phyloP scores from a whole-genome alignment of 306 rosid species.

The Vicia villosa region DNA sequence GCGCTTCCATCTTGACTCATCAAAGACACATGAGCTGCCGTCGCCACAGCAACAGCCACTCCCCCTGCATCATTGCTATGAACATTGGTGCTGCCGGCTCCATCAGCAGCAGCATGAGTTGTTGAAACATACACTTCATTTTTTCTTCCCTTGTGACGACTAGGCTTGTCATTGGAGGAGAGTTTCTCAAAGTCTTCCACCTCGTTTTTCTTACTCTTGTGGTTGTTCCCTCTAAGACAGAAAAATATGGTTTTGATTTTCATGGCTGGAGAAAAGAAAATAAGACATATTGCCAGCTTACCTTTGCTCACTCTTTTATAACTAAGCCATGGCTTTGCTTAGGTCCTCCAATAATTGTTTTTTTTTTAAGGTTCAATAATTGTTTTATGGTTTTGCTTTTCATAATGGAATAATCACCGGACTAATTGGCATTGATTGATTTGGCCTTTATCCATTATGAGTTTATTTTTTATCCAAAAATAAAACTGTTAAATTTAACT shows the following conservation, averaged over 20 bases:
- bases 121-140: conserved; percentile 33
- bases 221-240: conserved; percentile 46
- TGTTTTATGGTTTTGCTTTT: conserved; percentile 33
- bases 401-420: conserved; percentile 9
- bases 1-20: conserved; percentile 40
- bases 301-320: background rate
- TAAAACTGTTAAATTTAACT: background rate
- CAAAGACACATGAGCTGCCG: conserved; percentile 35
- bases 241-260: conserved; percentile 55
- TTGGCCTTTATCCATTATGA: background rate
- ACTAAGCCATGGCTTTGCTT: conserved; percentile 18
- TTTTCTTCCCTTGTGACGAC: conserved; percentile 30
- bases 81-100: conserved; percentile 33
- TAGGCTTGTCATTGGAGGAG: conserved; percentile 43
- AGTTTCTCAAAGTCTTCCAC: conserved; percentile 36
- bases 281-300: conserved; percentile 15
- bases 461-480: too few species aligned
- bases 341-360: conserved; percentile 14
- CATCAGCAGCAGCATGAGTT: conserved; percentile 15
- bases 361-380: background rate
- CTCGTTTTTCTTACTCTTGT: conserved; percentile 42
- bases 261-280: conserved; percentile 39
- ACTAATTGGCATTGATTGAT: conserved; percentile 35
- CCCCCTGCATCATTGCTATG: conserved; percentile 38
- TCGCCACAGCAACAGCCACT: conserved; percentile 36